A percentile compares a stretch with the other conserved stretches of the same genome.
These are phyloP conservation scores for Nepenthes alata DNA, from an alignment of 179 eudicot genomes.

Conservation along the genomic window DNA sequence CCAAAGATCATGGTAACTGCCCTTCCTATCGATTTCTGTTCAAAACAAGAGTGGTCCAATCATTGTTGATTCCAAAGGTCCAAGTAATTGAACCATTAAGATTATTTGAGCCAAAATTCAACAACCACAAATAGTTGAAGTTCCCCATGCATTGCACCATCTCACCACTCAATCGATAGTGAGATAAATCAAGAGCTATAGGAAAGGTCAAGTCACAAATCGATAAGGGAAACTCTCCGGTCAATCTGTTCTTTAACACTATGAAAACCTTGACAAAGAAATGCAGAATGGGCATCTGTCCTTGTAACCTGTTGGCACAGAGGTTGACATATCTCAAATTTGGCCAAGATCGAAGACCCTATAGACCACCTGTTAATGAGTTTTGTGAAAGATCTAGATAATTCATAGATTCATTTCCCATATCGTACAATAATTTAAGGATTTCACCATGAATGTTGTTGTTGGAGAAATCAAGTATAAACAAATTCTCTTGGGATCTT, in stretches of 20 bases:
- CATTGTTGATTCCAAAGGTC: background rate
- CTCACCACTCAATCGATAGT: background rate
- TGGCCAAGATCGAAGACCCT: background rate
- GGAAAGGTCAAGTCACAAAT: background rate
- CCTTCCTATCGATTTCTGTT: slow-evolving; percentile 15
- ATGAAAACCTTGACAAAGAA: background rate
- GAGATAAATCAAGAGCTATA: background rate
- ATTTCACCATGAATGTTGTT: background rate
- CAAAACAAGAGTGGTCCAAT: background rate
- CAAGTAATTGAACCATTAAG: background rate
- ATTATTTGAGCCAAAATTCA: slow-evolving; percentile 2
- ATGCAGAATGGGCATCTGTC: background rate
- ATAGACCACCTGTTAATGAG: background rate
- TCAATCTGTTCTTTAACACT: background rate
- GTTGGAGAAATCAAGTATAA: too few relatives aligned
- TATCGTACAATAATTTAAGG: background rate
- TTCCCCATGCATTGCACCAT: slow-evolving; percentile 1
- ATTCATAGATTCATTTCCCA: background rate
- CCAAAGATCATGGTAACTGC: background rate
- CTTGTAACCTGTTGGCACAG: background rate
- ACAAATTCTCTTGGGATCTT: too few relatives aligned
- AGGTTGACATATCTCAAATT: too few relatives aligned
- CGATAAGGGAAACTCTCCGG: background rate
- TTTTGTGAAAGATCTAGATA: too few relatives aligned
- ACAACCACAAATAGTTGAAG: background rate